These are phyloP conservation scores for Dendrobium huoshanense DNA, from an alignment of 106 monocot genomes.

Conservation along the genomic window DNA sequence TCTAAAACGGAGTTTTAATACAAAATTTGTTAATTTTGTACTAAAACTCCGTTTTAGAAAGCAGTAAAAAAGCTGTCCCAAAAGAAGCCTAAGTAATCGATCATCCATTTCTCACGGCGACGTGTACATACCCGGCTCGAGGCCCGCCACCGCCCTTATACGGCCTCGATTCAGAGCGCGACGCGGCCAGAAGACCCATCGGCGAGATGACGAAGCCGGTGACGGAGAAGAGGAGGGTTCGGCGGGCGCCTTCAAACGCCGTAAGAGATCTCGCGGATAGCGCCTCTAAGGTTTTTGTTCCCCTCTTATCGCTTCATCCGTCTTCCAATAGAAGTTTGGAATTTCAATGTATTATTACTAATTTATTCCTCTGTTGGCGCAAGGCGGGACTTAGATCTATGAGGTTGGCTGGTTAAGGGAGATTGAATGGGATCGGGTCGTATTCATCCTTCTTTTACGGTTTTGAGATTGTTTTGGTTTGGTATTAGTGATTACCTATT, in stretches of 20 bases:
- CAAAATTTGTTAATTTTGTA: no score
- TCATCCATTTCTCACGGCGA: no score
- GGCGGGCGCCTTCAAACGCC: constrained; percentile 26
- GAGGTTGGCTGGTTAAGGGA: no score
- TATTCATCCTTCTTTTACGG: no score
- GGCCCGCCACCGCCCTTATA: background rate
- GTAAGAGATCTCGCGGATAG: constrained; percentile 33
- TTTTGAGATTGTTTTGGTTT: no score
- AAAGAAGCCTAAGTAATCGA: no score
- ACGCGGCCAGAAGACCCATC: background rate
- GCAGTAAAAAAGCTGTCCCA: no score
- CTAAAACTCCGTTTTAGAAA: no score
- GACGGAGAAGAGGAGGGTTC: constrained; percentile 61
- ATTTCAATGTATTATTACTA: background rate
- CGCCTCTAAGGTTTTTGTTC: background rate
- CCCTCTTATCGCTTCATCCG: background rate
- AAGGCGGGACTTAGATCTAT: no score
- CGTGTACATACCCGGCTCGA: background rate
- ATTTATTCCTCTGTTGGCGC: background rate
- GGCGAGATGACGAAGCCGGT: constrained; percentile 48
- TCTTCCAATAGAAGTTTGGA: background rate
- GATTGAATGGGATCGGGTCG: no score
- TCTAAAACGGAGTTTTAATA: no score
- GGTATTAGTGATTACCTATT: no score
- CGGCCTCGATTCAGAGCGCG: background rate